Evolutionary conservation across 176 grass and related monocot genomes (phyloP).

Genomic region (Hsuehochloa calcarea): DNA sequence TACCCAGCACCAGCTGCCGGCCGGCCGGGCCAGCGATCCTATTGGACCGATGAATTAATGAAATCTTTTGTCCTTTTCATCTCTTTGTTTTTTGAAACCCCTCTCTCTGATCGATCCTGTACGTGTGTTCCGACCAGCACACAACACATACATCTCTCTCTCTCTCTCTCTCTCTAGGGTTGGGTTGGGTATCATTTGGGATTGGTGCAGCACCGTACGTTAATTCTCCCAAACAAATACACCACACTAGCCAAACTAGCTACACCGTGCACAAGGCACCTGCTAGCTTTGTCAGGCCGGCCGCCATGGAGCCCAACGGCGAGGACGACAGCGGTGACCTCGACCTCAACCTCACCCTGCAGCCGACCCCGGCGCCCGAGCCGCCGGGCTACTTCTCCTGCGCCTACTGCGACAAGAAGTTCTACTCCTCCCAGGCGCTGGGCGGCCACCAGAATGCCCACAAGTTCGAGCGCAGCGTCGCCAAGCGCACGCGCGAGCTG

Average conservation of each 20-base stretch:
- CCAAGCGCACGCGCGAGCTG: constrained; percentile 50
- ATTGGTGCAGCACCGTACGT: neutral
- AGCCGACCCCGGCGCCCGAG: constrained; percentile 38
- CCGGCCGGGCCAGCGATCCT: neutral
- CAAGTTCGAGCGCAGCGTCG: constrained; percentile 79
- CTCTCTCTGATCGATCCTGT: neutral
- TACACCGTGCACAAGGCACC: neutral
- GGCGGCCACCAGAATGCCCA: constrained; percentile 96
- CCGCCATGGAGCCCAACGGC: constrained; percentile 41
- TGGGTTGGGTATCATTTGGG: constrained; percentile 6
- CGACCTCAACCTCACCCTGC: constrained; percentile 60
- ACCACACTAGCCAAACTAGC: neutral
- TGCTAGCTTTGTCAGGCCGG: neutral
- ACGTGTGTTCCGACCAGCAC: constrained; percentile 13
- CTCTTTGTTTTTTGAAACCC: neutral
- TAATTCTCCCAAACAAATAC: constrained; percentile 24
- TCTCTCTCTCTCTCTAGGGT: constrained; percentile 11
- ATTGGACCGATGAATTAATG: neutral
- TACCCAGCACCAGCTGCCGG: neutral
- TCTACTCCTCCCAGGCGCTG: constrained; percentile 83
- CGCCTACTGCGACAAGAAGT: constrained; percentile 82
- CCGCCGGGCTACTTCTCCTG: constrained; percentile 67
- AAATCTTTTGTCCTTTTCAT: constrained; percentile 40
- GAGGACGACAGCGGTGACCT: constrained; percentile 29
- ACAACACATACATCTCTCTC: neutral